These are phyloP conservation scores for Phylloporus sp. DNA, from an alignment of 768 basidiomycete species.

Conservation along the genomic window DNA sequence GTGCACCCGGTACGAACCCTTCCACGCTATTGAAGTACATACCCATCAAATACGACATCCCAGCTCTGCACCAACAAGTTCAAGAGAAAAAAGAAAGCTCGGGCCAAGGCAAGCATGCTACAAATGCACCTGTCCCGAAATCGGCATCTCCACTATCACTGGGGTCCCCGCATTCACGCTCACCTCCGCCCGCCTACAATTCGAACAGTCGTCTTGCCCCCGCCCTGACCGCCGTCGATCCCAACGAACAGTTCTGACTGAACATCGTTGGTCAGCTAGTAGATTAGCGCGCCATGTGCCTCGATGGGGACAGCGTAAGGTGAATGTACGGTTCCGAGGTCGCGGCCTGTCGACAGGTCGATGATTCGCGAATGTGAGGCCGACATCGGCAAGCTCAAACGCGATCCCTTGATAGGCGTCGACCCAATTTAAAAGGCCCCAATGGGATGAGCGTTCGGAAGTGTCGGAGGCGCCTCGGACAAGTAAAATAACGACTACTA, in stretches of 20 bases:
- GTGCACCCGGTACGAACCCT: slow-evolving; percentile 5
- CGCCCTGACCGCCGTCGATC: slow-evolving; percentile 2
- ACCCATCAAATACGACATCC: slow-evolving; percentile 4
- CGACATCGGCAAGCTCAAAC: slow-evolving; percentile 3
- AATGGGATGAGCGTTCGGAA: not conserved
- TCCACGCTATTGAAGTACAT: slow-evolving; percentile 3
- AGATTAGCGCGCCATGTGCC: slow-evolving; percentile 4
- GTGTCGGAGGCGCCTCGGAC: no score
- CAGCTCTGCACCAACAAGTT: not conserved
- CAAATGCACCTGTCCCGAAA: slow-evolving; percentile 5
- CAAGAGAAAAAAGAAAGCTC: not conserved
- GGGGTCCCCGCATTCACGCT: slow-evolving; percentile 2
- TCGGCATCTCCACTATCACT: slow-evolving; percentile 5
- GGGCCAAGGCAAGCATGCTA: no score
- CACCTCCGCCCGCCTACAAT: slow-evolving; percentile 7
- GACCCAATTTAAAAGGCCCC: slow-evolving; percentile 1
- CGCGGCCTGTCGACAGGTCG: slow-evolving; percentile 1
- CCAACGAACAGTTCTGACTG: slow-evolving; percentile 2
- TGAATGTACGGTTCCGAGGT: not conserved
- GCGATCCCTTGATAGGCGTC: not conserved
- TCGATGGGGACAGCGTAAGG: not conserved
- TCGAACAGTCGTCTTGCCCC: slow-evolving; percentile 4
- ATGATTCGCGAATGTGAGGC: slow-evolving; percentile 3
- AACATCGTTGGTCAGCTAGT: slow-evolving; percentile 3
- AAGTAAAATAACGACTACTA: not conserved